Conservation (phyloP, 371 early-diverging fungal species). For the Massospora cicadina region DNA sequence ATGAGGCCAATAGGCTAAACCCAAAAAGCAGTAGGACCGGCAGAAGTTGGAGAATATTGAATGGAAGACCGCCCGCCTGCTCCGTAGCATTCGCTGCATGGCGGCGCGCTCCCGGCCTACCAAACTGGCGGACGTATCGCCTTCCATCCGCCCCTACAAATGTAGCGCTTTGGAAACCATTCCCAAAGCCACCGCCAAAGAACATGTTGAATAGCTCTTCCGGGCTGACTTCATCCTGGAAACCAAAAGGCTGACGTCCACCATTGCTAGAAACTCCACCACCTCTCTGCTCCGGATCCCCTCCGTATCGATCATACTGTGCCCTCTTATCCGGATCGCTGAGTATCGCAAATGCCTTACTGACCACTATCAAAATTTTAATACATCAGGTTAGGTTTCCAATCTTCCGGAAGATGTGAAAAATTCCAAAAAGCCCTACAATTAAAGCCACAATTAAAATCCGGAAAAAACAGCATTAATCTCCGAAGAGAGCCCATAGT, state of each 20-base stretch:
- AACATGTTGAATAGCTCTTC: slow-evolving; percentile 95
- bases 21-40: slow-evolving; percentile 33
- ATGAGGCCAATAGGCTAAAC: slow-evolving; percentile 25
- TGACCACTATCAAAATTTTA: slow-evolving; percentile 35
- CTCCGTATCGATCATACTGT: slow-evolving; percentile 71
- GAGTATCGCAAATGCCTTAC: slow-evolving; percentile 75
- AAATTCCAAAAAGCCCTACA: too few relatives aligned
- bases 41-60: slow-evolving; percentile 25
- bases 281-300: slow-evolving; percentile 32
- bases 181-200: slow-evolving; percentile 46
- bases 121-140: slow-evolving; percentile 10
- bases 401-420: too few relatives aligned
- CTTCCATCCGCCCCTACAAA: slow-evolving; percentile 18
- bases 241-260: slow-evolving; percentile 13
- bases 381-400: neutral
- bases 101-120: slow-evolving; percentile 10
- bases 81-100: slow-evolving; percentile 14
- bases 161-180: slow-evolving; percentile 18
- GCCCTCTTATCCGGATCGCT: slow-evolving; percentile 71
- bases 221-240: slow-evolving; percentile 67
- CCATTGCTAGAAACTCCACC: slow-evolving; percentile 19
- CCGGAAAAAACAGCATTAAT: too few relatives aligned
- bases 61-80: slow-evolving; percentile 11
- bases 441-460: too few relatives aligned
- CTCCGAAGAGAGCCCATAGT: too few relatives aligned